These are phyloP conservation scores for Candida maris DNA, from an alignment of 805 yeast genomes.

Conservation along the genomic window DNA sequence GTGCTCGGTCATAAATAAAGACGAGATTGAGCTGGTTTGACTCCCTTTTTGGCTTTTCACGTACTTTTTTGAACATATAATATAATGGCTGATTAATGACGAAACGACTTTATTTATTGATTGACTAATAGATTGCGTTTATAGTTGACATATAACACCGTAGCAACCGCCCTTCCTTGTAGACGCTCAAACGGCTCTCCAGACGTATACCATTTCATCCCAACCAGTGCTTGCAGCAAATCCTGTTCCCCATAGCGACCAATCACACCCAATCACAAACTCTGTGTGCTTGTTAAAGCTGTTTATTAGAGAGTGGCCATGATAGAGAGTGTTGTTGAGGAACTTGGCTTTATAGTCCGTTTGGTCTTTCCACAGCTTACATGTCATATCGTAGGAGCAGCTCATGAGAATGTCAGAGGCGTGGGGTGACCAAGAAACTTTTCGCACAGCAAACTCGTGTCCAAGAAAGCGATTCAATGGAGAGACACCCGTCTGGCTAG, in stretches of 20 bases:
- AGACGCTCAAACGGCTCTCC: constrained; percentile 76
- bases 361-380: constrained; percentile 77
- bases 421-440: constrained; percentile 89
- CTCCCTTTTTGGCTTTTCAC: no score
- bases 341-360: constrained; percentile 56
- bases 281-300: constrained; percentile 73
- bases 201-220: constrained; percentile 92
- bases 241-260: constrained; percentile 96
- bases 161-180: no score
- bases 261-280: constrained; percentile 90
- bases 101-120: no score
- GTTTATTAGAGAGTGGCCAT: constrained; percentile 50
- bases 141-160: no score
- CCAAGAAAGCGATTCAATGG: constrained; percentile 78
- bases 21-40: constrained; percentile 19
- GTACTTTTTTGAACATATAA: no score
- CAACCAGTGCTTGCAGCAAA: constrained; percentile 94
- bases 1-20: constrained; percentile 24
- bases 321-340: constrained; percentile 44
- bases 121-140: no score
- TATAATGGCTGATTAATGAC: no score
- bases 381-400: constrained; percentile 90
- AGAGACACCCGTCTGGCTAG: constrained; percentile 51
- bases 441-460: constrained; percentile 85
- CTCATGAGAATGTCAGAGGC: constrained; percentile 63